Base-by-base conservation (phyloP, 179 eudicot species). In the Silene coronaria region DNA sequence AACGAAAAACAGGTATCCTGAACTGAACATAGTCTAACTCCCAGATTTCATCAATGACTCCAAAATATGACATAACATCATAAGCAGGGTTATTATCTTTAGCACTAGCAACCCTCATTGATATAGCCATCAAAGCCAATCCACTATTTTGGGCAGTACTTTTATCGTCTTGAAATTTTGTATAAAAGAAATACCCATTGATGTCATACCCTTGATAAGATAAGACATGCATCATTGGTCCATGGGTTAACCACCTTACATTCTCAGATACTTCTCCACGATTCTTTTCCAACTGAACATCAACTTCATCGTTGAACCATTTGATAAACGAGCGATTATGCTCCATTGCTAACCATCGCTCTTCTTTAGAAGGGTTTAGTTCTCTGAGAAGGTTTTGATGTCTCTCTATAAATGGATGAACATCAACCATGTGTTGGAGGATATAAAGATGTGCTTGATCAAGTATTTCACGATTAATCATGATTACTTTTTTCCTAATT, bases 11-110 rank as follows among this genome's bases (percentile, higher is more conserved):
- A 17, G 74, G 74, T 5, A 26, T 53, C 19, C 24, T 34, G 11
- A 34, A 17, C 21, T 6, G 19, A 26, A 16, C 10, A 59, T 57
- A 72, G 12, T 72, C 65, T 9, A 72, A 7, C 63, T 72, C 75
- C 45, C 63, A 71, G 9, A 73, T 73, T n/a, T 60, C 34, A 11
- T 73, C 32, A 38, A 73, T 60, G 8, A 73, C 34, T 0, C 76
- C 76, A 73, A 58, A 73, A 58, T 73, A 65, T 32, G 51, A 19
- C 69, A 23, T 74, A 22, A n/a, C n/a, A n/a, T n/a, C n/a, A n/a
- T n/a, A n/a, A n/a, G 63, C 21, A 2, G 38, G 38, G 38, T 34
- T 34, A 23, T n/a, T 16, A n/a, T n/a, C n/a, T n/a, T n/a, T n/a
- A n/a, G n/a, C n/a, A n/a, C n/a, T n/a, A n/a, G 75, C 45, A 30